phyloP scores from a whole-genome alignment of 2,329 filamentous ascomycete species.

The Penicillium sp. region DNA sequence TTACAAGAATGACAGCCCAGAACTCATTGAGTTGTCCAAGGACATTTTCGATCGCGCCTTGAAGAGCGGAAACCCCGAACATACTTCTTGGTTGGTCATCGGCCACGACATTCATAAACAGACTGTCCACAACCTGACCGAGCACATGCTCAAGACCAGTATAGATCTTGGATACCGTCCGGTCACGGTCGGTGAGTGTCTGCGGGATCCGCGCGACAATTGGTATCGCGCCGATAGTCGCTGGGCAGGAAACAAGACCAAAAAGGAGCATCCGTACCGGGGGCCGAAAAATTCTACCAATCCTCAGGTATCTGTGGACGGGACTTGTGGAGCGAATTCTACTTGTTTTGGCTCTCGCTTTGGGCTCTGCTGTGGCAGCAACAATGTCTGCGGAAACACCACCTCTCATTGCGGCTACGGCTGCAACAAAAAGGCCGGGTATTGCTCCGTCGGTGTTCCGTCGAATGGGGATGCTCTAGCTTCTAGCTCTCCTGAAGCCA shows the following conservation, averaged over 20 bases:
- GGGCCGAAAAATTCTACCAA: constrained; percentile 15
- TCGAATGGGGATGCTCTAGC: constrained; percentile 19
- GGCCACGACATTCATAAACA: constrained; percentile 41
- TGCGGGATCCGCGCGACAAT: constrained; percentile 32
- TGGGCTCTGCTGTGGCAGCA: constrained; percentile 29
- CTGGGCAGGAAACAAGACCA: constrained; percentile 10
- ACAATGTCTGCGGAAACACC: constrained; percentile 28
- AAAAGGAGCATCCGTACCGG: constrained; percentile 12
- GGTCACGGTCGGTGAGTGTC: constrained; percentile 42
- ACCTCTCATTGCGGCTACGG: constrained; percentile 27
- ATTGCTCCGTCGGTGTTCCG: constrained; percentile 20
- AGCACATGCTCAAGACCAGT: constrained; percentile 34
- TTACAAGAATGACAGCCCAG: constrained; percentile 37
- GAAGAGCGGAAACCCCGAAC: constrained; percentile 17
- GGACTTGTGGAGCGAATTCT: constrained; percentile 30
- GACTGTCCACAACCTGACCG: constrained; percentile 39
- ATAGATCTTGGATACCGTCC: constrained; percentile 29
- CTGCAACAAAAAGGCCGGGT: constrained; percentile 27
- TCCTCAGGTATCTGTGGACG: constrained; percentile 24
- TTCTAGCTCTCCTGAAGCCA: constrained; percentile 5
- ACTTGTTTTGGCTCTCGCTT: constrained; percentile 32
- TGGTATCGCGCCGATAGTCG: constrained; percentile 40
- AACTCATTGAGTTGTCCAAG: constrained; percentile 35
- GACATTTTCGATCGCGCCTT: constrained; percentile 36
- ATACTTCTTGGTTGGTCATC: constrained; percentile 37